Evolutionary conservation across 1,139 yeast species (phyloP), one percentile per base, ranked within the genome.

Genomic region (Insectozyma bohioensis): DNA sequence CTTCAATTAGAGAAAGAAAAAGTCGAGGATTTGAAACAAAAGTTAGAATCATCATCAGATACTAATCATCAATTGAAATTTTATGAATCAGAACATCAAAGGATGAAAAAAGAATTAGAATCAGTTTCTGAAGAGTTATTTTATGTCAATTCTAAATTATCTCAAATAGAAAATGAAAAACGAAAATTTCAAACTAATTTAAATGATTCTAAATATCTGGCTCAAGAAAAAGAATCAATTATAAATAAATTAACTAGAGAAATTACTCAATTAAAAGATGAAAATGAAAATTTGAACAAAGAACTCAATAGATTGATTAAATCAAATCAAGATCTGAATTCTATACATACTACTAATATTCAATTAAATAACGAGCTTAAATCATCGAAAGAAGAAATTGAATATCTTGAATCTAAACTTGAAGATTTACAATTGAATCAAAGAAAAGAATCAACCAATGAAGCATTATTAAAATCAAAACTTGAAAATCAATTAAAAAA

Each of bases 21-120:
- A 15, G 20, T 25, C 4, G 19, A 26, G 2, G 21, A 21, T 12
- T 27, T 32, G 24, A 20, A 19, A 9, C 18, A 11, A 14, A 26
- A 27, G 17, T 13, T 28, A 12, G n/a, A 25, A 20, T 18, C 26
- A 10, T 12, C 17, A 5, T 3, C 10, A 14, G n/a, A 28, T 6
- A n/a, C 15, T 8, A 22, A 16, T 25, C 27, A 30, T 9, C 33
- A 35, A 12, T 27, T 37, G 7, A 21, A 19, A 12, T 30, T 35
- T 16, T 37, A 37, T 20, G 39, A 37, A 18, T 18, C 13, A 24
- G 42, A 39, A 20, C 33, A 33, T 26, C 37, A 37, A 13, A 20
- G 23, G 22, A 31, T 35, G 12, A 26, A 37, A 12, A 13, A 20
- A 3, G 36, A 37, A 12, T 27, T 37, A 10, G 19, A 28, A 13